phyloP scores from a whole-genome alignment of 2,329 filamentous ascomycete genomes.

The Colletotrichum karsti region DNA sequence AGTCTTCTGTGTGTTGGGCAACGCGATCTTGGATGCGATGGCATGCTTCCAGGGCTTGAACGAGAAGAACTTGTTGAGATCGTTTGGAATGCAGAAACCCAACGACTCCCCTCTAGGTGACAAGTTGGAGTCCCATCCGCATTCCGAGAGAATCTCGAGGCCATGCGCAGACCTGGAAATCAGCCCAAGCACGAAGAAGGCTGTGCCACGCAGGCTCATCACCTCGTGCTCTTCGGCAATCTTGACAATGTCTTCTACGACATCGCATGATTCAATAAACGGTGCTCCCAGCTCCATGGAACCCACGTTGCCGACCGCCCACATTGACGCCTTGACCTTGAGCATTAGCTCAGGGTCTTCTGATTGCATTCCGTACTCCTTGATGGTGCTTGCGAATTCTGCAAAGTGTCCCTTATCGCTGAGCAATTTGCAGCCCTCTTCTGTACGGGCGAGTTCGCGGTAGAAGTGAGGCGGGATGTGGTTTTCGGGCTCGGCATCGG shows the following conservation, averaged over 20 bases:
- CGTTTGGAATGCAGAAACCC: constrained; percentile 85
- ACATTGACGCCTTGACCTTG: constrained; percentile 96
- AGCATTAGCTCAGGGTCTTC: constrained; percentile 86
- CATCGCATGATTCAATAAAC: constrained; percentile 89
- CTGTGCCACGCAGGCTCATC: constrained; percentile 92
- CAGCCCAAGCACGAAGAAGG: constrained; percentile 93
- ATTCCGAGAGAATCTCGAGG: constrained; percentile 86
- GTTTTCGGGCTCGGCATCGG: constrained; percentile 66
- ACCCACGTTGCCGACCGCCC: constrained; percentile 97
- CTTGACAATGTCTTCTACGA: constrained; percentile 85
- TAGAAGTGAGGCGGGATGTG: constrained; percentile 98
- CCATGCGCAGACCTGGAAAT: constrained; percentile 93
- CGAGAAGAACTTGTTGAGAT: constrained; percentile 82
- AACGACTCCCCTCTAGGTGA: constrained; percentile 84
- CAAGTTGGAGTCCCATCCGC: constrained; percentile 93
- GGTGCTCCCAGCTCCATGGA: constrained; percentile 97
- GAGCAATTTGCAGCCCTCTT: constrained; percentile 89
- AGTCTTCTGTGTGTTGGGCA: constrained; percentile 63
- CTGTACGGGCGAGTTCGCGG: constrained; percentile 89
- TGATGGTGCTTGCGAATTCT: constrained; percentile 89
- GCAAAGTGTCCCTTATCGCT: constrained; percentile 95
- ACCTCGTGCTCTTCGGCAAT: constrained; percentile 91
- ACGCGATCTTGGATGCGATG: constrained; percentile 52
- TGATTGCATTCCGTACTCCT: constrained; percentile 84
- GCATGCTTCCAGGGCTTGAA: constrained; percentile 67